Evolutionary conservation across 305 asterid species (phyloP).

Genomic region (Ilex paraguariensis): DNA sequence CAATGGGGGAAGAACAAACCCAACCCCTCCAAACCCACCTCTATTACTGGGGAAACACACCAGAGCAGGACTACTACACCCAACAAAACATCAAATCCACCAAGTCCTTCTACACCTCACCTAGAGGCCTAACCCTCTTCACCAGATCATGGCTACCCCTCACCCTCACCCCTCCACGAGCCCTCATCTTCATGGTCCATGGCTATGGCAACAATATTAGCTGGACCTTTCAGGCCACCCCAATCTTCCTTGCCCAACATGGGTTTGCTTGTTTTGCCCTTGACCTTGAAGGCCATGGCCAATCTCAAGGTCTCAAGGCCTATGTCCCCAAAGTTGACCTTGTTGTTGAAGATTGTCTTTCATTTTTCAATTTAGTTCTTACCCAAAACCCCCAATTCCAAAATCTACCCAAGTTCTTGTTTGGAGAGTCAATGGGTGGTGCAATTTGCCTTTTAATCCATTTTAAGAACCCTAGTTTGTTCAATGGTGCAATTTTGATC

Average conservation of each 20-base stretch:
- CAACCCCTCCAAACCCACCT: slow-evolving; percentile 13
- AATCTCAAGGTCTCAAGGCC: slow-evolving; percentile 73
- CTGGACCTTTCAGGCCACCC: slow-evolving; percentile 91
- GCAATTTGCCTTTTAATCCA: slow-evolving; percentile 72
- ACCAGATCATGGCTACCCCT: slow-evolving; percentile 79
- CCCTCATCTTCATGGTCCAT: slow-evolving; percentile 80
- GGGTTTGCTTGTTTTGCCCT: too few species aligned
- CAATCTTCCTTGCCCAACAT: slow-evolving; percentile 77
- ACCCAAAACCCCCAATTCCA: slow-evolving; percentile 32
- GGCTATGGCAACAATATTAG: slow-evolving; percentile 94
- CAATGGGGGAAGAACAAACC: slow-evolving; percentile 20
- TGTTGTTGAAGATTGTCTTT: slow-evolving; percentile 58
- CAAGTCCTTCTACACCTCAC: slow-evolving; percentile 54
- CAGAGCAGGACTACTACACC: slow-evolving; percentile 67
- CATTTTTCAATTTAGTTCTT: slow-evolving; percentile 32
- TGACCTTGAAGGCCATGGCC: slow-evolving; percentile 26
- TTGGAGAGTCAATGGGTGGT: slow-evolving; percentile 95
- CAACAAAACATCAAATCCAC: slow-evolving; percentile 57
- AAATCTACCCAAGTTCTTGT: slow-evolving; percentile 41
- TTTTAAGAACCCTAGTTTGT: slow-evolving; percentile 35
- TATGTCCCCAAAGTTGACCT: slow-evolving; percentile 70
- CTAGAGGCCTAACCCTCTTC: slow-evolving; percentile 73
- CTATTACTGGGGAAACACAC: slow-evolving; percentile 78
- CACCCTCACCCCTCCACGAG: slow-evolving; percentile 43
- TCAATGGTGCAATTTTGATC: slow-evolving; percentile 62